A percentile compares a stretch with the other conserved stretches of the same genome.
These are phyloP conservation scores for Epichloe gansuensis DNA, from an alignment of 2,329 filamentous ascomycete species.

Conservation along the genomic window DNA sequence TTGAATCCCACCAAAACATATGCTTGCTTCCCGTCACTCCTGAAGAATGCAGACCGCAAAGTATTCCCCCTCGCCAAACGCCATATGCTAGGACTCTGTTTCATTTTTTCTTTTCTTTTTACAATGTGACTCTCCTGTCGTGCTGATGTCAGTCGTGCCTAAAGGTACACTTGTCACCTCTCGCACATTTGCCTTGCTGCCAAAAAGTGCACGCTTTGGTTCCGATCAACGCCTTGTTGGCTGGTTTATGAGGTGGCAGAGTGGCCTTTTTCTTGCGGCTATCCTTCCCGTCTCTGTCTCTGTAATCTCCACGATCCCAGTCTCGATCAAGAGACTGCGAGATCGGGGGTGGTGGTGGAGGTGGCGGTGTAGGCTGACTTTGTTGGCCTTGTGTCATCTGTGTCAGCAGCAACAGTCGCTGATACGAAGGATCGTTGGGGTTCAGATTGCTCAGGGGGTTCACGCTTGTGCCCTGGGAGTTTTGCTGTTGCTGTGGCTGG, in stretches of 20 bases:
- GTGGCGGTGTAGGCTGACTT: slow-evolving; percentile 12
- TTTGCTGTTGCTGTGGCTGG: slow-evolving; percentile 15
- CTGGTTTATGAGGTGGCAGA: slow-evolving; percentile 28
- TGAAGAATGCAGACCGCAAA: not conserved
- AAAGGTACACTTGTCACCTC: slow-evolving; percentile 63
- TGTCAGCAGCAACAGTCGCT: slow-evolving; percentile 26
- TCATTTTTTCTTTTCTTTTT: not conserved
- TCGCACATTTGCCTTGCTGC: slow-evolving; percentile 56
- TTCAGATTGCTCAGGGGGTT: slow-evolving; percentile 17
- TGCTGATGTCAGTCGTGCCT: slow-evolving; percentile 40
- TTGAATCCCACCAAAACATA: not conserved
- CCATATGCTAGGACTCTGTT: slow-evolving; percentile 1
- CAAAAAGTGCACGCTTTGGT: slow-evolving; percentile 60
- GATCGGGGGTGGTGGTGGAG: slow-evolving; percentile 8
- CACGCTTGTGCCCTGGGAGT: slow-evolving; percentile 9
- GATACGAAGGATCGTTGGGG: slow-evolving; percentile 27
- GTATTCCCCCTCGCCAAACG: not conserved
- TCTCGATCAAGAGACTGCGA: slow-evolving; percentile 5
- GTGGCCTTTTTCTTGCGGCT: slow-evolving; percentile 28
- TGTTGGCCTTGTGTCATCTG: slow-evolving; percentile 24
- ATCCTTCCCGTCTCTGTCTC: slow-evolving; percentile 23
- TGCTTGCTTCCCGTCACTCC: not conserved
- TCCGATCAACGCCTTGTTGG: slow-evolving; percentile 45
- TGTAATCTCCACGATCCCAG: slow-evolving; percentile 21
- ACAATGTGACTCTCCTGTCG: not conserved